Evolutionary conservation across 805 yeast species (phyloP), one percentile per base, ranked within the genome.

Genomic region (Myxozyma nipponensis): DNA sequence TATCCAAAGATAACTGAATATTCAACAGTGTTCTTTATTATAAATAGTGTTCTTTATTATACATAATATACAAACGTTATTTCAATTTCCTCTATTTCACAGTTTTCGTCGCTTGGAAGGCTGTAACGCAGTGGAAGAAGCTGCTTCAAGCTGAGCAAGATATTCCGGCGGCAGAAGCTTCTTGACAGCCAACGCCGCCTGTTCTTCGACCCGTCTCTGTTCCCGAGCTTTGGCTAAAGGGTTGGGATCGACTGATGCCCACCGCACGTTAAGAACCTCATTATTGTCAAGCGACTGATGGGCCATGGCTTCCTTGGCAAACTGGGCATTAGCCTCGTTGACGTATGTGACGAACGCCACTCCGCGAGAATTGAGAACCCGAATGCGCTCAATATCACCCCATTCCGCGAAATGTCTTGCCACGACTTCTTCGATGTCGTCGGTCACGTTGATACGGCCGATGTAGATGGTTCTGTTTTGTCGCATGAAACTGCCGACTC

Each of bases 241-340:
- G 62, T 83, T 84, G 1, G 95, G 95, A 65, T 88, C 95, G 39
- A 85, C 91, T 53, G 79, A 80, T 0, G 97, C 95, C 98, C 98
- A 90, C 56, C 86, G 75, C 1, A 90, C 78, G 52, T 74, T 77
- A 39, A 90, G 67, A 0, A 82, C 76, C 55, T 85, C 95, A 50
- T 77, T 76, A 39, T 77, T 81, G 46, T 82, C 76, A 5, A 90
- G 65, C 6, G 85, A 76, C 65, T 91, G 98, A 39, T 83, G 82
- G 36, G 83, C 78, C 96, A 91, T 87, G 1, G 95, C 95, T 66
- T 91, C 98, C 62, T 87, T 86, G 0, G 96, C 96, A 72, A 91
- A 93, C 66, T 91, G 97, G 0, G 97, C 97, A 63, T 77, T 82
- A 19, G 76, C 66, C 60, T 87, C 95, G 32, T 74, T 66, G 49